These are phyloP conservation scores for Effrenium voratum DNA, from an alignment of 73 alveolate species.

Conservation along the genomic window DNA sequence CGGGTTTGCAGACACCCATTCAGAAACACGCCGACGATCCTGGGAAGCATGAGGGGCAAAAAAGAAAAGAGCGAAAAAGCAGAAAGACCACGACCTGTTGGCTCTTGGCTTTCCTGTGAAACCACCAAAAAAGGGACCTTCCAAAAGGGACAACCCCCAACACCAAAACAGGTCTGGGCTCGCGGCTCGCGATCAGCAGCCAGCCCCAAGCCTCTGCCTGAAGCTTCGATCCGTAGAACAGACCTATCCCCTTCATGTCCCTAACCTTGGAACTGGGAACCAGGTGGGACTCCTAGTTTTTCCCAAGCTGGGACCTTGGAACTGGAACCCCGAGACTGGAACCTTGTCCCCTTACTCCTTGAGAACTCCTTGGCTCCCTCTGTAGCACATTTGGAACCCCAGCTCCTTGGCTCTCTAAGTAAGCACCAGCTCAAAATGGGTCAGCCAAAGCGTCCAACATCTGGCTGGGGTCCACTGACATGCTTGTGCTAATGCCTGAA, in stretches of 20 bases:
- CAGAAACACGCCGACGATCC: not conserved
- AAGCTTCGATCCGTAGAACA: too few species aligned
- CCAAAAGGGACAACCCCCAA: not conserved
- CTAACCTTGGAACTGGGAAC: not conserved
- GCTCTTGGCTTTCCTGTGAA: not conserved
- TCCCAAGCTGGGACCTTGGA: not conserved
- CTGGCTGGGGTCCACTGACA: too few species aligned
- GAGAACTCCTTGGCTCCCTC: not conserved
- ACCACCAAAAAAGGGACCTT: not conserved
- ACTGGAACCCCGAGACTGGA: not conserved
- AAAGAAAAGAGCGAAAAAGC: not conserved
- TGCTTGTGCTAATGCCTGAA: too few species aligned
- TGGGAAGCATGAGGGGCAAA: not conserved
- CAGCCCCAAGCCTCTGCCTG: constrained; percentile 53
- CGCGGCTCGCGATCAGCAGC: constrained; percentile 52
- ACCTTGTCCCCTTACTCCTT: not conserved
- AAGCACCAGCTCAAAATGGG: too few species aligned
- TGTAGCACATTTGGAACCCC: too few species aligned
- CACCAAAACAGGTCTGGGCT: not conserved
- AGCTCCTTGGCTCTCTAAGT: too few species aligned
- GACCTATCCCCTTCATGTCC: not conserved
- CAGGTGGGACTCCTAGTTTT: not conserved
- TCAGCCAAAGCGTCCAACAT: too few species aligned
- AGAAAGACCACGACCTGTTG: not conserved
- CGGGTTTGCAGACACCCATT: not conserved